Conservation (phyloP, 768 basidiomycete species). For the Lanmaoa pseudosensibilis region DNA sequence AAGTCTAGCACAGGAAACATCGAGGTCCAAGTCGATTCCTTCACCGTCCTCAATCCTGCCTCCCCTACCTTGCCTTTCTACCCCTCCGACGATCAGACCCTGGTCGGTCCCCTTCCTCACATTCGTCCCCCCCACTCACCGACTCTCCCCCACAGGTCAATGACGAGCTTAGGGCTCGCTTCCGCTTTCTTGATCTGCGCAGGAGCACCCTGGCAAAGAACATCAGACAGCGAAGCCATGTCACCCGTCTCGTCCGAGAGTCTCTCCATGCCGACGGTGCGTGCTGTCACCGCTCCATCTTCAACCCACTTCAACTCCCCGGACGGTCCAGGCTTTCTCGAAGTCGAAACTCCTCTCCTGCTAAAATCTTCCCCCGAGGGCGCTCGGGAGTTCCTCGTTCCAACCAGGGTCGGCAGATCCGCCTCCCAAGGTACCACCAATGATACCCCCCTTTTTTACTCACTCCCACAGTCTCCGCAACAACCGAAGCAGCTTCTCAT, state of each 20-base stretch:
- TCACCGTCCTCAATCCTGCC: conserved; percentile 80
- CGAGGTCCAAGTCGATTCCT: conserved; percentile 73
- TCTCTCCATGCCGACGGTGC: conserved; percentile 72
- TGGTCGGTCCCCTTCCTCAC: conserved; percentile 51
- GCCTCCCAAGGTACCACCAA: conserved; percentile 25
- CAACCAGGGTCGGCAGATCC: conserved; percentile 54
- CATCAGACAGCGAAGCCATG: conserved; percentile 75
- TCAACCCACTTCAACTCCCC: conserved; percentile 6
- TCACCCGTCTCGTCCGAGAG: conserved; percentile 76
- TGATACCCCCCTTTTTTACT: conserved; percentile 63
- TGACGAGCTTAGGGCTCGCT: conserved; percentile 81
- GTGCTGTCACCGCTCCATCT: conserved; percentile 20
- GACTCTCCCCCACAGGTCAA: conserved; percentile 54
- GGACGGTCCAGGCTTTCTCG: conserved; percentile 67
- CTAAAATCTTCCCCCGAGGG: conserved; percentile 93
- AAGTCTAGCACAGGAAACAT: conserved; percentile 71
- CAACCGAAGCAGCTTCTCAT: conserved; percentile 94
- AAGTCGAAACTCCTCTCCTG: conserved; percentile 91
- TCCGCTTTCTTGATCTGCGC: conserved; percentile 88
- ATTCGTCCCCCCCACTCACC: neutral
- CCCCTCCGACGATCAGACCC: conserved; percentile 71
- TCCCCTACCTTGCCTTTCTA: conserved; percentile 73
- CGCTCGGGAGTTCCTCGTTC: conserved; percentile 91
- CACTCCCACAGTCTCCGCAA: conserved; percentile 92
- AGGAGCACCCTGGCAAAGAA: conserved; percentile 72